Evolutionary conservation across 2,329 filamentous ascomycete genomes (phyloP), one percentile per base, ranked within the genome.

Genomic region (Pleoardoris graminearum): DNA sequence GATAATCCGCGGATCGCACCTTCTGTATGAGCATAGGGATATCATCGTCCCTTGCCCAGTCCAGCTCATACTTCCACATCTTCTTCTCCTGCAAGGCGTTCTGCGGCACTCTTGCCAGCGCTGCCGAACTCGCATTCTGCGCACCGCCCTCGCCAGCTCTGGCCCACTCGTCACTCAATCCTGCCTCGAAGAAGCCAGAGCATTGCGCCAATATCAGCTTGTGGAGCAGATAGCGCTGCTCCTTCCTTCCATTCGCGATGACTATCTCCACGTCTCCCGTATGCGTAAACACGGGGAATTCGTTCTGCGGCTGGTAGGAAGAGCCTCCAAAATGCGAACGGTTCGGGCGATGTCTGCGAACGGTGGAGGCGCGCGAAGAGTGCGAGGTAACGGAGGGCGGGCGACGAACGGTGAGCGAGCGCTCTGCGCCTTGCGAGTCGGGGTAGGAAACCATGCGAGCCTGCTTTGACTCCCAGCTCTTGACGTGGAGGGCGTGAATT

Each of bases 211-310:
- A 78, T 35, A 93, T 96, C 66, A 97, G 82, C 54, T 87, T 83
- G 76, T 97, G 93, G 51, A 97, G 81, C 41, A 97, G 80, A 71
- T 97, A 97, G 55, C 89, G 83, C 69, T 90, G 89, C 74, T 94
- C 88, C 68, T 86, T 85, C 56, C 84, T 81, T 48, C 88, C 82
- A 12, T 84, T 75, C 82, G 67, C 81, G 65, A 97, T 83, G 50
- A 93, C 69, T 57, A 97, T 91, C 75, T 97, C 93, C 66, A 97
- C 91, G 74, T 97, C 92, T 68, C 93, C 93, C 32, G 89, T 93
- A 65, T 92, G 87, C 44, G 86, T 86, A 75, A 97, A 97, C 68
- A 95, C 78, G 19, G 93, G 93, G 64, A 97, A 97, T 71, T 97
- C 92, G 71, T 97, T 97, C 69, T 89, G 88, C 36, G 89, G 83